Evolutionary conservation across 2,329 filamentous ascomycete genomes (phyloP).

Genomic region (Metarhizium brunneum): DNA sequence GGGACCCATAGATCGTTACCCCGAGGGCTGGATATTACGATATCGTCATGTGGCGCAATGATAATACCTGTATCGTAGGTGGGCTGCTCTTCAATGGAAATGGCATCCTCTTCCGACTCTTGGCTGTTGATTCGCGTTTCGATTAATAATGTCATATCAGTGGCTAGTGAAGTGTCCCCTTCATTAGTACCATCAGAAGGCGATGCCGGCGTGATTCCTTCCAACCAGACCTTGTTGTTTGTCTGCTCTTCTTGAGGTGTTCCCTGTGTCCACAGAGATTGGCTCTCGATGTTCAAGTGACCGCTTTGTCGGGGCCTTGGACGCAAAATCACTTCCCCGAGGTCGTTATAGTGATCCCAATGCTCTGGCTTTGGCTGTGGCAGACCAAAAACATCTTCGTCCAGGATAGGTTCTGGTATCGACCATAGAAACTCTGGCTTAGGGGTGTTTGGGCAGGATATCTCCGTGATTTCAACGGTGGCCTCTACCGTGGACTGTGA

Average conservation of each 20-base stretch:
- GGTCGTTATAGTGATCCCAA: not conserved
- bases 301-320: not conserved
- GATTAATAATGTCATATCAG: not conserved
- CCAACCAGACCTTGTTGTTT: not conserved
- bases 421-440: not conserved
- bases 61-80: no score
- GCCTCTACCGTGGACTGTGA: not conserved
- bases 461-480: not conserved
- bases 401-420: not conserved
- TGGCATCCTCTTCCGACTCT: not conserved
- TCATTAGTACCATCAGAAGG: not conserved
- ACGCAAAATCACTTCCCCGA: not conserved
- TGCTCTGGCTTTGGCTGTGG: slow-evolving; percentile 19
- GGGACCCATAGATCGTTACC: not conserved
- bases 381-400: slow-evolving; percentile 11
- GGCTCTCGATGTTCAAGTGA: not conserved
- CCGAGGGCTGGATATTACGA: not conserved
- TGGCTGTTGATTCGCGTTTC: not conserved
- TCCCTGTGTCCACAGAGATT: not conserved
- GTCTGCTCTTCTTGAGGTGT: slow-evolving; percentile 3
- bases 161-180: not conserved
- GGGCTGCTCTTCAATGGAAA: not conserved
- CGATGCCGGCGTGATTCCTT: not conserved
- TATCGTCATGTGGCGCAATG: not conserved
- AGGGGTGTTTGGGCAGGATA: not conserved